phyloP scores from a whole-genome alignment of 257 asterid genomes.

The Jasminum sambac region DNA sequence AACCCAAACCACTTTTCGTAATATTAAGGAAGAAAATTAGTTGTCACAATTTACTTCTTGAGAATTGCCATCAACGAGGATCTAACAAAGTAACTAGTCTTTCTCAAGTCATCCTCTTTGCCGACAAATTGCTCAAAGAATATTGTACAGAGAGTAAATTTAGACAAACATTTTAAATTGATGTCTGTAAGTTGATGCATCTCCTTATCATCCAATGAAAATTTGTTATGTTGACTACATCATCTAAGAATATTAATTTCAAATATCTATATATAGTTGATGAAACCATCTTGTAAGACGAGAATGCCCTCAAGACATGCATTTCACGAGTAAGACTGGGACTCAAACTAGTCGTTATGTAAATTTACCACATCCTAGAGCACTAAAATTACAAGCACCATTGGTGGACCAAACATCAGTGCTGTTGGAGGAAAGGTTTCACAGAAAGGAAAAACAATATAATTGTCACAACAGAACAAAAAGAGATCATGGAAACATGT shows the following conservation, averaged over 20 bases:
- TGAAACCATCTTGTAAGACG: too few species aligned
- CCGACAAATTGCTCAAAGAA: background rate
- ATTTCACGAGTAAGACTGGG: background rate
- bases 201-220: too few species aligned
- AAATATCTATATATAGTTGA: too few species aligned
- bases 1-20: background rate
- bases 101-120: background rate
- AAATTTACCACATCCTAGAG: background rate
- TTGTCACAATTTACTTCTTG: too few species aligned
- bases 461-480: constrained; percentile 38
- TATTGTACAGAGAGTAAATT: too few species aligned
- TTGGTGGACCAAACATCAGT: constrained; percentile 35
- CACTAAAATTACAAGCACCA: constrained; percentile 19
- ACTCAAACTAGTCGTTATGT: background rate
- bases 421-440: constrained; percentile 23
- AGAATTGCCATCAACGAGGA: background rate
- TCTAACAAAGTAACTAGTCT: background rate
- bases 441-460: constrained; percentile 34
- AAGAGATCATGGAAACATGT: constrained; percentile 33
- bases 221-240: too few species aligned
- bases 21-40: too few species aligned
- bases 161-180: too few species aligned
- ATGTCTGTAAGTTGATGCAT: too few species aligned
- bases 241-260: too few species aligned
- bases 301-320: background rate